Conservation (phyloP, 108 stramenopile genomes). For the Stephanodiscus triporus region DNA sequence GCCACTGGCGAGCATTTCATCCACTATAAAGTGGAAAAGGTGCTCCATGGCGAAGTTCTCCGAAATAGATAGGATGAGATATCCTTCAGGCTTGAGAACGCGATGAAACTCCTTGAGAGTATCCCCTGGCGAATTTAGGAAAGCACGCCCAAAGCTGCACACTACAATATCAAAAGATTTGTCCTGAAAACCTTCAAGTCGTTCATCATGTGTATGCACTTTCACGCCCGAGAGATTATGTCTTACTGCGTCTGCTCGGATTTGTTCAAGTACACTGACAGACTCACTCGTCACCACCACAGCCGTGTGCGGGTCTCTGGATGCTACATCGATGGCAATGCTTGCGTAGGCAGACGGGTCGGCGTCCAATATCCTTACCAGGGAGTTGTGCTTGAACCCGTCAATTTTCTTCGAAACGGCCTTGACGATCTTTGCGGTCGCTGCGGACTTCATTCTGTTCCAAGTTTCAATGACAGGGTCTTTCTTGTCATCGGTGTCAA, state of each 20-base stretch:
- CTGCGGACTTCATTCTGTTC: constrained; percentile 43
- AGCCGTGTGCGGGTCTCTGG: constrained; percentile 22
- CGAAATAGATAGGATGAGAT: constrained; percentile 40
- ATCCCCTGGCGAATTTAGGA: constrained; percentile 33
- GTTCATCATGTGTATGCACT: constrained; percentile 3
- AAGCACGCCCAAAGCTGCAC: constrained; percentile 41
- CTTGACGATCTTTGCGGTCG: constrained; percentile 44
- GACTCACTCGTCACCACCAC: constrained; percentile 35
- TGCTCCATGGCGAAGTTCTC: constrained; percentile 32
- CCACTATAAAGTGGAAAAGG: constrained; percentile 24
- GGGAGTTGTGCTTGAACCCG: constrained; percentile 12
- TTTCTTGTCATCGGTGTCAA: constrained; percentile 18
- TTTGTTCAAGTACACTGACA: constrained; percentile 22
- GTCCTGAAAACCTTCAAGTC: constrained; percentile 22
- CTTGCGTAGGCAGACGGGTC: constrained; percentile 34
- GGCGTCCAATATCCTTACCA: constrained; percentile 24
- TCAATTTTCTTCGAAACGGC: constrained; percentile 37
- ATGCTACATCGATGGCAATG: constrained; percentile 26
- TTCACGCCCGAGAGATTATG: constrained; percentile 20
- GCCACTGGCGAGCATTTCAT: constrained; percentile 23
- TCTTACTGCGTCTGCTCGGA: constrained; percentile 9
- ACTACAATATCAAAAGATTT: constrained; percentile 42
- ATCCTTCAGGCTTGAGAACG: constrained; percentile 43
- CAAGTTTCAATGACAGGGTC: constrained; percentile 43
- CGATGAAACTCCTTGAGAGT: constrained; percentile 28